These are phyloP conservation scores for thale cress (Arabidopsis thaliana) DNA, from an alignment of 345 rosid genomes.

Conservation along the genomic window DNA sequence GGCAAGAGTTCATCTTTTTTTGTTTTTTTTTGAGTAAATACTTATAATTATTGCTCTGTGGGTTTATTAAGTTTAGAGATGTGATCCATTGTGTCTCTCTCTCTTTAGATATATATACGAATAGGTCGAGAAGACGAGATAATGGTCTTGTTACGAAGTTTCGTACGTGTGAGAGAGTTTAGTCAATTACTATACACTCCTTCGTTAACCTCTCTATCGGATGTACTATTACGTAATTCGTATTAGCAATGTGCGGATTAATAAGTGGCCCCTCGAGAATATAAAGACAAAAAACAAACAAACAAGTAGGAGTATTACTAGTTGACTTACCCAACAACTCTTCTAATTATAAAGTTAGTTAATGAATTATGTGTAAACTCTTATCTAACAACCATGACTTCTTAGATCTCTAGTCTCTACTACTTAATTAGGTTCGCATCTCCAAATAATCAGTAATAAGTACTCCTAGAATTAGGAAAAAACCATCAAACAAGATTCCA, in stretches of 20 bases:
- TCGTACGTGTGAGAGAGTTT: constrained; percentile 17
- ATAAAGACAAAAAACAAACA: constrained; percentile 10
- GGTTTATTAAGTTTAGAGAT: constrained; percentile 1
- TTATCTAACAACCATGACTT: constrained; percentile 9
- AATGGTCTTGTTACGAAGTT: constrained; percentile 33
- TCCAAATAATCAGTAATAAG: not conserved
- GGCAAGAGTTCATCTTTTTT: constrained; percentile 39
- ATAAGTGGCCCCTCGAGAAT: constrained; percentile 15
- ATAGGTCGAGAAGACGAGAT: constrained; percentile 8
- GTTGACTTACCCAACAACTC: constrained; percentile 39
- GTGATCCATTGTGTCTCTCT: not conserved
- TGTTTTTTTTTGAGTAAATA: not conserved
- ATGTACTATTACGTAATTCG: not conserved
- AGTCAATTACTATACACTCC: constrained; percentile 22
- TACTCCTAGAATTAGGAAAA: not conserved
- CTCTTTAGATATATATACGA: not conserved
- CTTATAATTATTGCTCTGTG: not conserved
- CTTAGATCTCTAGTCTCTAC: not conserved
- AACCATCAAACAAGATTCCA: not conserved
- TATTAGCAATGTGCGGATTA: constrained; percentile 32
- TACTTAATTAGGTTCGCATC: not conserved
- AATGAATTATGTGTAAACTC: constrained; percentile 14
- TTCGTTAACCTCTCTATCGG: constrained; percentile 1
- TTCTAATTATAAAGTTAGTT: constrained; percentile 12
- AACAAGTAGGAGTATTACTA: constrained; percentile 24